Evolutionary conservation across 495 filamentous ascomycete genomes (phyloP).

Genomic region (Trichoderma orchidacearum): DNA sequence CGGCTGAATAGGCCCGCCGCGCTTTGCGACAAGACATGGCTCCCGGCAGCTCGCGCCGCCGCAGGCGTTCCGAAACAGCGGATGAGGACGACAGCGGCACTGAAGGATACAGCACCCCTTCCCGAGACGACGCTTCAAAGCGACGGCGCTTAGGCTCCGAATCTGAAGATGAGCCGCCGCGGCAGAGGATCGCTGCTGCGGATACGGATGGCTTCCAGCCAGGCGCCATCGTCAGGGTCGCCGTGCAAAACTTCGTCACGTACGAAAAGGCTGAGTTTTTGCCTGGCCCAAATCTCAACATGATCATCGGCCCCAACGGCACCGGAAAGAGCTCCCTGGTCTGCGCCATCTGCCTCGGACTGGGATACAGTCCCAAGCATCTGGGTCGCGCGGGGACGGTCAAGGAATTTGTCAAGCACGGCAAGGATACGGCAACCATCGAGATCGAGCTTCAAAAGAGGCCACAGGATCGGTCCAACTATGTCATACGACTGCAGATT

Average conservation of each 20-base stretch:
- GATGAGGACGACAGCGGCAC: slow-evolving; percentile 15
- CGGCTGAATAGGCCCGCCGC: not conserved
- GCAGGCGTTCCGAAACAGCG: slow-evolving; percentile 20
- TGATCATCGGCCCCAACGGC: slow-evolving; percentile 97
- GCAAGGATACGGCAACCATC: slow-evolving; percentile 58
- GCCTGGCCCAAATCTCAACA: slow-evolving; percentile 86
- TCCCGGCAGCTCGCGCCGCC: slow-evolving; percentile 9
- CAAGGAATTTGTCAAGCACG: slow-evolving; percentile 89
- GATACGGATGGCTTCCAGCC: slow-evolving; percentile 40
- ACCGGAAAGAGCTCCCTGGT: slow-evolving; percentile 97
- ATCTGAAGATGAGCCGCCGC: not conserved
- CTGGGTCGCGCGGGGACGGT: slow-evolving; percentile 78
- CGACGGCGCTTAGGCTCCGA: slow-evolving; percentile 5
- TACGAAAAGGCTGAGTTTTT: slow-evolving; percentile 83
- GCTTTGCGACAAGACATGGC: not conserved
- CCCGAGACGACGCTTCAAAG: slow-evolving; percentile 10
- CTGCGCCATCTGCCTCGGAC: slow-evolving; percentile 87
- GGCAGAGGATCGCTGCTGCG: not conserved
- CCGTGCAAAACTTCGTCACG: slow-evolving; percentile 84
- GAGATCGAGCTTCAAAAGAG: slow-evolving; percentile 74
- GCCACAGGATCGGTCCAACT: slow-evolving; percentile 41
- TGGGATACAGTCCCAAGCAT: slow-evolving; percentile 73
- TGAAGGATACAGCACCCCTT: slow-evolving; percentile 3
- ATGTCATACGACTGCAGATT: slow-evolving; percentile 61
- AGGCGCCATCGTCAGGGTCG: slow-evolving; percentile 81